Evolutionary conservation across 73 alveolate species (phyloP), one percentile per base, ranked within the genome.

Genomic region (Tetrahymena elliotti): DNA sequence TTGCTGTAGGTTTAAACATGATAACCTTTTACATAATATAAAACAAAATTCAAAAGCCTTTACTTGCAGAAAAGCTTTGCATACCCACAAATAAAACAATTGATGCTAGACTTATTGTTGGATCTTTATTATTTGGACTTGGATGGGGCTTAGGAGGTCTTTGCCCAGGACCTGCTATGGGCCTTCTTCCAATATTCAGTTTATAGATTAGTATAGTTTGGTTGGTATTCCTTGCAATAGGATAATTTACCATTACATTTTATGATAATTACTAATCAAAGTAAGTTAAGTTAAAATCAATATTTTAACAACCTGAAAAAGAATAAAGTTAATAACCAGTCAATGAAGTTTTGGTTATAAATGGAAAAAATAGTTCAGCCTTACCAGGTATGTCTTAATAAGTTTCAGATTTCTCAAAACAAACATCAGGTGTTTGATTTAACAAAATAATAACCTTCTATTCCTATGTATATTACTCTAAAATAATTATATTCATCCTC

Each of bases 61-160:
- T 96, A 41, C 52, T 83, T 52, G 96, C 97, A 54, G 98, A 84
- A 84, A 97, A 94, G 84, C 96, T 94, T 34, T 97, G 93, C 18
- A 84, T 98, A 6, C 99, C 99, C 22, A 84, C 97, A 6, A 97
- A 95, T 83, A 96, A 95, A 35, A 94, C 40, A 13, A 53, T 98
- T 27, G 99, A 99, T 96, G 94, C 84, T 20, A 96, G 98, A 94
- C 96, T 99, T 83, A 92, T 98, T 38, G 53, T 95, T 6, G 99
- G 99, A 16, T 96, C 99, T 0, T 98, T 98, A 8, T 94, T 98
- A 6, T 99, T 99, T 97, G 99, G 99, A 82, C 84, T 99, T 52
- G 99, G 99, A 31, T 99, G 99, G 99, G 99, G 99, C 31, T 31
- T 99, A 22, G 96, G 98, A 41, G 99, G 99, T 24, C 94, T 99